Evolutionary conservation across 1,139 yeast genomes (phyloP), one percentile per base, ranked within the genome.

Genomic region (Chernovozyma aurita): DNA sequence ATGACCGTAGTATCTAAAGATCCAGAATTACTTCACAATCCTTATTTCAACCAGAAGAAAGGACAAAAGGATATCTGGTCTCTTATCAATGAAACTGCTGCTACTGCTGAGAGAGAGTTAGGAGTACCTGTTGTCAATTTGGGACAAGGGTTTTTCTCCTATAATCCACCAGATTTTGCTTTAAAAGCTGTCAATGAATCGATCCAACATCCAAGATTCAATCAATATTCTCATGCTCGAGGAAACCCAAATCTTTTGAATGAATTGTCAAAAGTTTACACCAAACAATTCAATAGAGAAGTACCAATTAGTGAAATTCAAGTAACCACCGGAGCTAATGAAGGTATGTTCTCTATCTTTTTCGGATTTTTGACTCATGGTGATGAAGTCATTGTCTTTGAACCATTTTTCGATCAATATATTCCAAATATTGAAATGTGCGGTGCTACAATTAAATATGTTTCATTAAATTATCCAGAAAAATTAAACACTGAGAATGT

Each of bases 61-160:
- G 77, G 77, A 11, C 76, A 76, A 42, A 86, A 88, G 57, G 98
- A 92, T 55, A 88, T 92, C 31, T 92, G 98, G 98, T 74, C 94
- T 11, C 67, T 92, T 46, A 85, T 94, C 60, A 92, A 92, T 54
- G 97, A 90, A 53, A 83, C 97, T 2, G 97, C 97, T 1, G 95
- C 95, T 3, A 75, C 76, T 4, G 86, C 95, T 12, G 78, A 76
- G 36, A 62, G 61, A 31, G 77, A 75, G 38, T 63, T 78, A 22
- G 87, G 87, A 14, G 70, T 81, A 46, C 83, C 86, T 32, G 78
- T 90, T 38, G 81, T 82, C 46, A 92, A 92, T 51, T 73, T 92
- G 42, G 98, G 98, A 27, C 98, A 92, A 59, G 98, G 98, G 1
- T 92, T 92, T 61, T 92, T 92, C 68, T 86, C 96, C 2, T 92